Base-by-base conservation (phyloP, 257 asterid genomes). In the Ocimum tenuiflorum region DNA sequence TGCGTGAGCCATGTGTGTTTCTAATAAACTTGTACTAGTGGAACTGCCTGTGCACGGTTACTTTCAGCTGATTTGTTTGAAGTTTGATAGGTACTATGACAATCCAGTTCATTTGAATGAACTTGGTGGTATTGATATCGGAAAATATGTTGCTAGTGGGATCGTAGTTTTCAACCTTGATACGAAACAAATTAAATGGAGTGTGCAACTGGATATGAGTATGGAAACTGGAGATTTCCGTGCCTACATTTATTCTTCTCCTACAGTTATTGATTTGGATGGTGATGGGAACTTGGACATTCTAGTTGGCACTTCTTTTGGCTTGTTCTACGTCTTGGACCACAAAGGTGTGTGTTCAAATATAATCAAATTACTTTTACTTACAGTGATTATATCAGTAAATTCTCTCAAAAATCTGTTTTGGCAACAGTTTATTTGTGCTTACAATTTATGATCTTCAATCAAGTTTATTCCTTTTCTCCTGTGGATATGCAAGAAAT, bases 251-350 rank as follows among this genome's bases (percentile, higher is more conserved):
- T 88, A 94, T 79, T 88, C 99, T 52, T 82, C 99, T 67, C 99
- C 99, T 11, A 88, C 96, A 22, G 95, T 94, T 49, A 86, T 80
- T 71, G 99, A 94, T 94, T 75, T 94, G 89, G 97, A 94, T 76
- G 96, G 97, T 69, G 99, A 94, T 78, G 99, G 99, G 51, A 83
- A 94, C 70, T 56, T 94, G 94, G 96, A 94, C 80, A 91, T 94
- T 77, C 79, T 94, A 23, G 87, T 94, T 46, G 99, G 99, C 78
- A 94, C 99, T 71, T 91, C 99, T 72, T 94, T 70, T 84, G 99
- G 99, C 75, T 76, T 86, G 83, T 88, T 94, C 77, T 91, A 94
- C 78, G 94, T 88, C 47, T 80, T 94, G 88, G 97, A 94, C 83
- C 99, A 94, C 86, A 90, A 82, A 52, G 99, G 99, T 94, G 67